phyloP scores from a whole-genome alignment of 2,329 filamentous ascomycete genomes.

The Pestalotiopsis sp. region DNA sequence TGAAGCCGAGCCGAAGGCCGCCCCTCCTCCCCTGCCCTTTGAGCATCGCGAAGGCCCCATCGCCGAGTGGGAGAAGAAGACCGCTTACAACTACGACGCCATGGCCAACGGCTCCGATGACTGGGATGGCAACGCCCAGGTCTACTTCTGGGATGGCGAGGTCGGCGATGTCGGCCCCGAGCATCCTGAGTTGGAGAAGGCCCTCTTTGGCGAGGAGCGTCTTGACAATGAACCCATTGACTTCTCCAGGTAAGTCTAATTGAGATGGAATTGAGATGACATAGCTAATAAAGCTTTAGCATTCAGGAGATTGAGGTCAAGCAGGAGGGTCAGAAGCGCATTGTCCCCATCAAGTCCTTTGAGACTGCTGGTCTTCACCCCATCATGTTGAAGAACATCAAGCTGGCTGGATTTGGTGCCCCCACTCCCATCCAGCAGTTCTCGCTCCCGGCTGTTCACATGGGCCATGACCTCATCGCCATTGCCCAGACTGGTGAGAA shows the following conservation, averaged over 20 bases:
- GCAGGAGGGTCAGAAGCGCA: conserved; percentile 56
- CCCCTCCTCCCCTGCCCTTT: conserved; percentile 5
- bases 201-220: conserved; percentile 68
- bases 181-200: conserved; percentile 67
- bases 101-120: conserved; percentile 24
- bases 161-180: conserved; percentile 81
- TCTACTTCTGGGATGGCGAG: conserved; percentile 85
- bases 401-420: conserved; percentile 65
- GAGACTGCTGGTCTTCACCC: conserved; percentile 82
- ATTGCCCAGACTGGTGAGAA: conserved; percentile 86
- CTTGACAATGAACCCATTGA: conserved; percentile 52
- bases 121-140: conserved; percentile 56
- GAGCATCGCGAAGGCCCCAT: conserved; percentile 15
- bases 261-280: neutral
- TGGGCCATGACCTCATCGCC: conserved; percentile 80
- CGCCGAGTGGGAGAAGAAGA: conserved; percentile 46
- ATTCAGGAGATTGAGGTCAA: conserved; percentile 54
- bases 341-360: conserved; percentile 59
- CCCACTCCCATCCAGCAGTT: conserved; percentile 90
- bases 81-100: conserved; percentile 46
- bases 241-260: conserved; percentile 57
- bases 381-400: conserved; percentile 74
- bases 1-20: conserved; percentile 13
- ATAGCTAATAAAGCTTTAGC: conserved; percentile 34
- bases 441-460: conserved; percentile 75